Conservation (phyloP, 208 protist genomes). For the Tetramitus jugosus region DNA sequence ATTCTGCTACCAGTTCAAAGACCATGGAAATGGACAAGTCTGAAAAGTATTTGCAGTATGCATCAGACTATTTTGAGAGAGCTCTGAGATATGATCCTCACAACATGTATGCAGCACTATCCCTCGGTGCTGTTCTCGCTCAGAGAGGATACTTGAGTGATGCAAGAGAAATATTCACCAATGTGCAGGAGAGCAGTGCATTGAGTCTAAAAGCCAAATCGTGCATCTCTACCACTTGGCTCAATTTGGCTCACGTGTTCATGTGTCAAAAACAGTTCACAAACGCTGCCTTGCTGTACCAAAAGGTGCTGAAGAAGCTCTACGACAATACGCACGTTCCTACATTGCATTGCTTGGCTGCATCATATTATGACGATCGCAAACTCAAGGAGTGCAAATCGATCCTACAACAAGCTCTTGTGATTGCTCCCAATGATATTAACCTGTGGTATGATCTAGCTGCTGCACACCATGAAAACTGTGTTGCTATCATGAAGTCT, state of each 20-base stretch:
- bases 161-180: constrained; percentile 37
- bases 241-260: constrained; percentile 34
- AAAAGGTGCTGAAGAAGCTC: constrained; percentile 36
- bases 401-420: constrained; percentile 33
- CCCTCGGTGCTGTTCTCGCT: constrained; percentile 39
- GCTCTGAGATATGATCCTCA: constrained; percentile 24
- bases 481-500: not conserved
- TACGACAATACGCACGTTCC: constrained; percentile 27
- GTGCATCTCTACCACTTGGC: constrained; percentile 21
- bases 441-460: constrained; percentile 37
- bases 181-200: constrained; percentile 23
- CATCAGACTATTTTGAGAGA: constrained; percentile 30
- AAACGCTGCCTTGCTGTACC: constrained; percentile 32
- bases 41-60: constrained; percentile 31
- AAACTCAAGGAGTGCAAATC: constrained; percentile 30
- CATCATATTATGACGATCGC: constrained; percentile 31
- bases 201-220: not conserved
- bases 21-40: not conserved
- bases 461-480: constrained; percentile 24
- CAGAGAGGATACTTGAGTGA: constrained; percentile 32
- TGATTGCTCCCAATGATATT: constrained; percentile 29
- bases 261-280: constrained; percentile 30
- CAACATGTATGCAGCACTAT: constrained; percentile 46
- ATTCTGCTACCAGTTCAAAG: not conserved
- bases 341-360: constrained; percentile 33